A percentile compares a stretch with the other conserved stretches of the same genome.
These are phyloP conservation scores for Hypoxylon rickii DNA, from an alignment of 495 filamentous ascomycete species.

Conservation along the genomic window DNA sequence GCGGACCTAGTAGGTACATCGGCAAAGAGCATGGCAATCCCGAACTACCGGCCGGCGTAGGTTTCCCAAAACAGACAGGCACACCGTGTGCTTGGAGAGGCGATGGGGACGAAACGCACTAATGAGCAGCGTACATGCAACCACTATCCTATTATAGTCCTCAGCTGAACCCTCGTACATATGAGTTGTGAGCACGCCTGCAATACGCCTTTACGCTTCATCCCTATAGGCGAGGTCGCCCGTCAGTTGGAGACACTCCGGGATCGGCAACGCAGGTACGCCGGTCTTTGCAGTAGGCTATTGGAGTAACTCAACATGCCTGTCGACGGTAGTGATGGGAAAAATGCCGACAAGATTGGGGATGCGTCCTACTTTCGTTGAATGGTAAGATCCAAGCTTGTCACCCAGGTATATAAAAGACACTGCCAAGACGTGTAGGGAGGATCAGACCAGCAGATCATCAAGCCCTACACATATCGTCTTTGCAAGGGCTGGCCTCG, in stretches of 20 bases:
- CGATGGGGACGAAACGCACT: slow-evolving; percentile 7
- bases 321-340: slow-evolving; percentile 25
- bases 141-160: slow-evolving; percentile 12
- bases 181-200: slow-evolving; percentile 3
- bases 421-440: slow-evolving; percentile 15
- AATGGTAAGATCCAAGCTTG: too few species aligned
- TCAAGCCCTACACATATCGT: slow-evolving; percentile 20
- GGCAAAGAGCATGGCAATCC: slow-evolving; percentile 26
- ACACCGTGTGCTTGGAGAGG: slow-evolving; percentile 5
- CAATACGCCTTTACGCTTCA: not conserved
- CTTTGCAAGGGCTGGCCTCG: slow-evolving; percentile 5
- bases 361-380: not conserved
- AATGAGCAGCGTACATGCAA: slow-evolving; percentile 13
- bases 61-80: slow-evolving; percentile 28
- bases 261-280: slow-evolving; percentile 33
- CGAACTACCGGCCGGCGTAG: slow-evolving; percentile 28
- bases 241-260: slow-evolving; percentile 8
- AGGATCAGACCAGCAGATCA: slow-evolving; percentile 1
- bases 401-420: slow-evolving; percentile 5
- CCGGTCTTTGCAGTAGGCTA: slow-evolving; percentile 22
- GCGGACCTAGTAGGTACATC: slow-evolving; percentile 18
- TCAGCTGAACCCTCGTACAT: slow-evolving; percentile 11
- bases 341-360: slow-evolving; percentile 19
- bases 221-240: slow-evolving; percentile 6
- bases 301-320: slow-evolving; percentile 14